These are phyloP conservation scores for sunflower (Helianthus annuus) DNA, from an alignment of 129 eudicot species.

Conservation along the genomic window HanXRQr2.0-SUNRISE NC_035449.2:102088433-102088932, in stretches of 20 bases:
- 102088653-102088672: constrained; percentile 96
- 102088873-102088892: too few relatives aligned
- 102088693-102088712: background rate
- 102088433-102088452: background rate
- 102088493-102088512: constrained; percentile 95
- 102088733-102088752: background rate
- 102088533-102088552: constrained; percentile 97
- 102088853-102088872: too few relatives aligned
- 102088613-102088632: background rate
- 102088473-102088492: constrained; percentile 97
- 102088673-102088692: constrained; percentile 61
- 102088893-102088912: too few relatives aligned
- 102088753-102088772: constrained; percentile 5
- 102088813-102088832: too few relatives aligned
- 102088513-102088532: constrained; percentile 94
- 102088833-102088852: too few relatives aligned
- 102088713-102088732: background rate
- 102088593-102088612: background rate
- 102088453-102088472: constrained; percentile 98
- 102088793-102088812: background rate
- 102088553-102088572: constrained; percentile 97
- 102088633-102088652: constrained; percentile 7
- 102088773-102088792: background rate
- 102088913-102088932: too few relatives aligned
- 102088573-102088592: constrained; percentile 53